These are phyloP conservation scores for Jacaranda copaia DNA, from an alignment of 257 asterid genomes.

Conservation along the genomic window DNA sequence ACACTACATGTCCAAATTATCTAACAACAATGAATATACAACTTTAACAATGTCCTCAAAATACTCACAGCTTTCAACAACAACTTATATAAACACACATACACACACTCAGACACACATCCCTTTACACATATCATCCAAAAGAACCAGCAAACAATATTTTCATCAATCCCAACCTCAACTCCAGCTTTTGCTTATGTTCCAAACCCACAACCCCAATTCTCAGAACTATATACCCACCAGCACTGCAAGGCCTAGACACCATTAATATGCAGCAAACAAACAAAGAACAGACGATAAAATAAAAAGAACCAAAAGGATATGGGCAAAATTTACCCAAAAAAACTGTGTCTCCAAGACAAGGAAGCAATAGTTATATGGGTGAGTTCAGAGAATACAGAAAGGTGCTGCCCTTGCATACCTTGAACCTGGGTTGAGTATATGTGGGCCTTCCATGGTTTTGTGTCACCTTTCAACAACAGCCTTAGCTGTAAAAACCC, in stretches of 20 bases:
- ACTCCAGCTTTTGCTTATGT: conserved; percentile 50
- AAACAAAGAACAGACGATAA: conserved; percentile 32
- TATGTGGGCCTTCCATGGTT: conserved; percentile 79
- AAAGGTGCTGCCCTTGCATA: conserved; percentile 53
- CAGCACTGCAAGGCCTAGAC: conserved; percentile 72
- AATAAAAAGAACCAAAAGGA: conserved; percentile 57
- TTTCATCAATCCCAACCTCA: conserved; percentile 51
- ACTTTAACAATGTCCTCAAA: conserved; percentile 19
- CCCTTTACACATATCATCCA: conserved; percentile 46
- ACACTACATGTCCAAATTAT: conserved; percentile 43
- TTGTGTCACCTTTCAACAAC: conserved; percentile 70
- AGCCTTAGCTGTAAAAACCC: conserved; percentile 88
- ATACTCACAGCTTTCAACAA: conserved; percentile 13
- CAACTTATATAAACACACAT: conserved; percentile 6
- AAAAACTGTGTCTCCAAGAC: conserved; percentile 48
- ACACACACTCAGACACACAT: conserved; percentile 20
- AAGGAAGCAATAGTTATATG: conserved; percentile 57
- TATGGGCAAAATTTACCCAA: conserved; percentile 70
- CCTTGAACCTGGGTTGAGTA: conserved; percentile 89
- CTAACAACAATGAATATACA: conserved; percentile 29
- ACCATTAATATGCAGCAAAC: conserved; percentile 67
- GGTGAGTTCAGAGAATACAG: conserved; percentile 77
- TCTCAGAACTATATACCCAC: conserved; percentile 61
- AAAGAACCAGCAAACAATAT: conserved; percentile 64
- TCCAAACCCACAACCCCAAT: conserved; percentile 60